phyloP scores from a whole-genome alignment of 345 rosid genomes.

The Populus davidiana region DNA sequence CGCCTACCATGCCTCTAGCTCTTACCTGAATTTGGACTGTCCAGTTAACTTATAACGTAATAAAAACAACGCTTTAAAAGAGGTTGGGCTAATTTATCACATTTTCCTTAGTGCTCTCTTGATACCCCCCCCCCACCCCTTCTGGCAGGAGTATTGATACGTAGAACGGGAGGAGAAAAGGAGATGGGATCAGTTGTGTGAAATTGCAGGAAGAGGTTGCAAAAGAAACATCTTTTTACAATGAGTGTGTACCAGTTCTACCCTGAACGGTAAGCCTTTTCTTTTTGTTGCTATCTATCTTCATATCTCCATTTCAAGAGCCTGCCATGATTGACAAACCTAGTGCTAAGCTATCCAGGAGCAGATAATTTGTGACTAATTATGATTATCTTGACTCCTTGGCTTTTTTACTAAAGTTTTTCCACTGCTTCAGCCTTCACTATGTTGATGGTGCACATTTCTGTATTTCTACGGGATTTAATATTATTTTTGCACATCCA shows the following conservation, averaged over 20 bases:
- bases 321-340: background rate
- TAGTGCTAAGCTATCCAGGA: background rate
- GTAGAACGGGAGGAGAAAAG: background rate
- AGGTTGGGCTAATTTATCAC: background rate
- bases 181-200: too few relatives aligned
- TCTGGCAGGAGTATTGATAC: background rate
- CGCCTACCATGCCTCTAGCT: background rate
- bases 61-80: background rate
- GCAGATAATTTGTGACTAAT: background rate
- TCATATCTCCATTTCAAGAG: background rate
- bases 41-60: background rate
- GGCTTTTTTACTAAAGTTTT: too few relatives aligned
- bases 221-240: background rate
- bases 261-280: background rate
- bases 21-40: background rate
- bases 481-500: too few relatives aligned
- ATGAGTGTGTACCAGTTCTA: conserved; percentile 8
- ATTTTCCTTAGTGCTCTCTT: background rate
- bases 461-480: too few relatives aligned
- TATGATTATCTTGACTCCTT: background rate
- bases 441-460: too few relatives aligned
- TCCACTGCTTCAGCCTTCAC: too few relatives aligned
- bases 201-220: background rate
- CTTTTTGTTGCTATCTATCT: background rate
- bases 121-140: background rate